Conservation (phyloP, 176 grass and related monocot species). For the bread wheat (Triticum aestivum) region IWGSC_CS_RefSeq_v2.1 NC_057800.1:442206649-442207148, state of each 20-base stretch:
- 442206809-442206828: no score
- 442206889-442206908: no score
- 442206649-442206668: neutral
- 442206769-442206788: neutral
- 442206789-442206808: neutral
- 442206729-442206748: conserved; percentile 16
- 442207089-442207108: neutral
- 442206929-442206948: no score
- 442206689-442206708: neutral
- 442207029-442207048: neutral
- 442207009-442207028: neutral
- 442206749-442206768: conserved; percentile 30
- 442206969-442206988: neutral
- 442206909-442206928: no score
- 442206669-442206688: conserved; percentile 11
- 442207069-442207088: neutral
- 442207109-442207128: neutral
- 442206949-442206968: neutral
- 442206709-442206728: neutral
- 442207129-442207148: neutral
- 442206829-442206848: no score
- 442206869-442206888: no score
- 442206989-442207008: neutral
- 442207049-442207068: neutral
- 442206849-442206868: no score